Base-by-base conservation (phyloP, 805 yeast species). In the Hemisphaericaspora nanyangensis region DNA sequence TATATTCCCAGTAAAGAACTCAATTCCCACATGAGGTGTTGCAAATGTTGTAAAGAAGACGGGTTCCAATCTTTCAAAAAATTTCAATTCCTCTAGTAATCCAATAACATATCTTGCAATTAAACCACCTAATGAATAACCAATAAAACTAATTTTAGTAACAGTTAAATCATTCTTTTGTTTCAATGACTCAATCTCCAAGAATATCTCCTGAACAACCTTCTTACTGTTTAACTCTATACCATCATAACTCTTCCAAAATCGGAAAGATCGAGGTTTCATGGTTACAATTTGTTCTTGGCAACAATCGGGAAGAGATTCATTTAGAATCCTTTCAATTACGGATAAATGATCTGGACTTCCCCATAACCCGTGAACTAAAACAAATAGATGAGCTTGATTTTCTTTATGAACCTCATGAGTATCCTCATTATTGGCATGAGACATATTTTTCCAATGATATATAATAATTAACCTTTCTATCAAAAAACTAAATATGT, bases 71-170 rank as follows among this genome's bases (percentile, higher is more conserved):
- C 44, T 49, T 10, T 63, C 60, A 37, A 68, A 68, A 38, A 68
- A 63, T 1, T 51, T 55, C 48, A 66, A 38, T 7, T 58, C 64
- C 29, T 65, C 33, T 31, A 68, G 50, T 7, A 55, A 34, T 2
- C 97, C 97, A 34, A 89, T 70, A 18, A 88, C 81, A 56, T 86
- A 89, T 36, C 97, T 68, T 0, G 89, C 71, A 24, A 91, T 78
- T 26, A 90, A 61, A 0, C 98, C 98, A 17, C 98, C 97, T 42
- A 91, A 64, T 0, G 96, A 86, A 58, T 90, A 91, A 0, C 98
- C 96, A 3, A 86, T 72, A 30, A 91, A 68, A 44, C 95, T 85
- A 35, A 91, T 74, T 48, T 79, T 75, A n/a, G 70, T 66, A 8
- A 87, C 86, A 17, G 50, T 51, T 18, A 41, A 48, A 29, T 52